Conservation (phyloP, 2,329 filamentous ascomycete species). For the Taxawa tesnikishii region DNA sequence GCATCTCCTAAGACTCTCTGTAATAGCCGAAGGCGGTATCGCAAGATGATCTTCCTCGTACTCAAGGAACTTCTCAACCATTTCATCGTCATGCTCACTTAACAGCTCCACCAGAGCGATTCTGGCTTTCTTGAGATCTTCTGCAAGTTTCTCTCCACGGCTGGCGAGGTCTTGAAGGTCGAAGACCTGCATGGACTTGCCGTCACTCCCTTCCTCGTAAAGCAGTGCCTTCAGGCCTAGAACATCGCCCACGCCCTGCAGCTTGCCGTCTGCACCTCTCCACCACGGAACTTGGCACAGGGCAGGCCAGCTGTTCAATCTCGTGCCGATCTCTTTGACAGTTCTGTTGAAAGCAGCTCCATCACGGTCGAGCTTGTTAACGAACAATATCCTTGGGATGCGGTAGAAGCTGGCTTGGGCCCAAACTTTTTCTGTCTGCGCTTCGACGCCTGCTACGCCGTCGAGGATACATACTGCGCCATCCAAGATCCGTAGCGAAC, state of each 20-base stretch:
- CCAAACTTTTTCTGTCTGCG: slow-evolving; percentile 96
- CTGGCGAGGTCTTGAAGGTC: slow-evolving; percentile 40
- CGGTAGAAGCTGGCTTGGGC: slow-evolving; percentile 71
- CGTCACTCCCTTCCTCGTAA: slow-evolving; percentile 58
- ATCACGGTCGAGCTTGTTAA: slow-evolving; percentile 78
- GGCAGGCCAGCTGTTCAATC: slow-evolving; percentile 73
- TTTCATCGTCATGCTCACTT: slow-evolving; percentile 75
- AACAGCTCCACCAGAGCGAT: slow-evolving; percentile 68
- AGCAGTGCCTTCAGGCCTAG: slow-evolving; percentile 62
- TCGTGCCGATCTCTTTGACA: slow-evolving; percentile 70
- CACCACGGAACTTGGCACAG: slow-evolving; percentile 96
- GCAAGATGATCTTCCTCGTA: slow-evolving; percentile 58
- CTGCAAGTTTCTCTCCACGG: slow-evolving; percentile 38
- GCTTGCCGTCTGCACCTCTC: slow-evolving; percentile 56
- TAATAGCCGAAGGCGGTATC: slow-evolving; percentile 54
- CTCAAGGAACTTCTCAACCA: slow-evolving; percentile 77
- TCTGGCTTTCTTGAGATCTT: slow-evolving; percentile 65
- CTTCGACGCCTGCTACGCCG: slow-evolving; percentile 86
- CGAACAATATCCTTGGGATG: slow-evolving; percentile 70
- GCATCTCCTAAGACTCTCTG: slow-evolving; percentile 60
- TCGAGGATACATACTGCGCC: slow-evolving; percentile 89
- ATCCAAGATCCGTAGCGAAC: slow-evolving; percentile 77
- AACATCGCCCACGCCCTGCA: slow-evolving; percentile 76
- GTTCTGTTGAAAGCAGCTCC: slow-evolving; percentile 74
- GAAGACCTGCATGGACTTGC: slow-evolving; percentile 40